A percentile compares a stretch with the other conserved stretches of the same genome.
phyloP scores from a whole-genome alignment of 2,329 filamentous ascomycete genomes.

The Teratosphaeriaceae sp. region DNA sequence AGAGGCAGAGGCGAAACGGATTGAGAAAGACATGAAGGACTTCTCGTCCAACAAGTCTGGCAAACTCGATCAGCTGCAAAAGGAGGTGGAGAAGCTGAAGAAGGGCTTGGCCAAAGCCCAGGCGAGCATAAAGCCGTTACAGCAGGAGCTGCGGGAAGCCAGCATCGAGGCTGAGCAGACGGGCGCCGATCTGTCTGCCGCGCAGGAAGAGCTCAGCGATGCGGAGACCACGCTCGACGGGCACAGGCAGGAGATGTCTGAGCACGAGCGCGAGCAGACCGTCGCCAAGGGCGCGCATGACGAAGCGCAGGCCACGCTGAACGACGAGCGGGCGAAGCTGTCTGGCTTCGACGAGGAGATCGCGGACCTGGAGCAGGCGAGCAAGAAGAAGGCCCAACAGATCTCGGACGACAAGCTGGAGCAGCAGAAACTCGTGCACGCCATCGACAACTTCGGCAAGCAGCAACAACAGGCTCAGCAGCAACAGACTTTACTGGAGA shows the following conservation, averaged over 20 bases:
- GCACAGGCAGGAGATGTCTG: conserved; percentile 73
- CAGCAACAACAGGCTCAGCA: conserved; percentile 76
- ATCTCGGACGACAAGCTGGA: conserved; percentile 92
- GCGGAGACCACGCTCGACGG: conserved; percentile 68
- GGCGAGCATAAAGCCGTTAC: conserved; percentile 73
- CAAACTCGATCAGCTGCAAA: conserved; percentile 87
- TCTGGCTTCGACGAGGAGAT: conserved; percentile 93
- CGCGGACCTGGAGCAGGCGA: conserved; percentile 76
- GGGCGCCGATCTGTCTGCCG: conserved; percentile 74
- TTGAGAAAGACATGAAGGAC: conserved; percentile 97
- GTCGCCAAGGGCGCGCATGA: conserved; percentile 71
- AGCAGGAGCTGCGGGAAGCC: conserved; percentile 84
- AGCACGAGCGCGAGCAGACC: conserved; percentile 64
- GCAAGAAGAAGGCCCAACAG: conserved; percentile 72
- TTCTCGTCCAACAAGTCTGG: conserved; percentile 96
- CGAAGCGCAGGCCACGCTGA: conserved; percentile 70
- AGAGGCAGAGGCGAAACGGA: conserved; percentile 76
- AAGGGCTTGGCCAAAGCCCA: conserved; percentile 70
- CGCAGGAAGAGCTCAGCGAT: conserved; percentile 84
- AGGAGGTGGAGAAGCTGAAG: conserved; percentile 73
- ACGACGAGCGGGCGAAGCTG: conserved; percentile 86
- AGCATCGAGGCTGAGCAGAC: conserved; percentile 85
- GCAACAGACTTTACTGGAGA: conserved; percentile 69
- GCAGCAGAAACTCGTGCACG: conserved; percentile 86
- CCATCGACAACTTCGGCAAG: conserved; percentile 89